Evolutionary conservation across 345 rosid genomes (phyloP), one percentile per base, ranked within the genome.

Genomic region (Eucalyptus coolabah): DNA sequence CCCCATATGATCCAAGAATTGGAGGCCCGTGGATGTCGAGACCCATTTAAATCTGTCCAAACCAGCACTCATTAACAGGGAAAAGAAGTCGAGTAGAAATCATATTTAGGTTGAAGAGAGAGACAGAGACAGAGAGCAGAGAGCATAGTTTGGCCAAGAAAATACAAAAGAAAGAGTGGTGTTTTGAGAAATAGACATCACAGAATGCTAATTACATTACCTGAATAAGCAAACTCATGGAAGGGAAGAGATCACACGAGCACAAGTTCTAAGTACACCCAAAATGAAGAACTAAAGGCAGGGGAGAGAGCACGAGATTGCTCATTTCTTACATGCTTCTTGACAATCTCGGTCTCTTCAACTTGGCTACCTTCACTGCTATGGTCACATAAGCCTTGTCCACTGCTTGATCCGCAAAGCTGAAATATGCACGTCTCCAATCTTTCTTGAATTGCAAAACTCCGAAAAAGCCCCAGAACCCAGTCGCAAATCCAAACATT

Each of bases 271-370:
- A 21, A 4, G 0, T 65, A n/a, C 0, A 65, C 19, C 19, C 72
- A 1, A 72, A 65, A 14, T 30, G 72, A 65, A 30, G 0, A 65
- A 65, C 2, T 15, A 30, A 65, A 65, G 72, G 72, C 77, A n/a
- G n/a, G n/a, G n/a, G n/a, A n/a, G n/a, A n/a, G n/a, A n/a, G n/a
- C n/a, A n/a, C n/a, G n/a, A n/a, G n/a, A n/a, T n/a, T n/a, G n/a
- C n/a, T n/a, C n/a, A 7, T n/a, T n/a, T n/a, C 40, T n/a, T 15
- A 65, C 1, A 2, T 0, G 0, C 21, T n/a, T 67, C 21, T 15
- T 67, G 40, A 16, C 3, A 13, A 2, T n/a, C 77, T 32, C 11
- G 0, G 3, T 67, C 77, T n/a, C 0, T 67, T 67, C 40, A n/a
- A n/a, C 0, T n/a, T 65, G 77, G 37, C 77, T 67, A 16, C 21